phyloP scores from a whole-genome alignment of 305 asterid species.

The Solanum aculeatissimum region DNA sequence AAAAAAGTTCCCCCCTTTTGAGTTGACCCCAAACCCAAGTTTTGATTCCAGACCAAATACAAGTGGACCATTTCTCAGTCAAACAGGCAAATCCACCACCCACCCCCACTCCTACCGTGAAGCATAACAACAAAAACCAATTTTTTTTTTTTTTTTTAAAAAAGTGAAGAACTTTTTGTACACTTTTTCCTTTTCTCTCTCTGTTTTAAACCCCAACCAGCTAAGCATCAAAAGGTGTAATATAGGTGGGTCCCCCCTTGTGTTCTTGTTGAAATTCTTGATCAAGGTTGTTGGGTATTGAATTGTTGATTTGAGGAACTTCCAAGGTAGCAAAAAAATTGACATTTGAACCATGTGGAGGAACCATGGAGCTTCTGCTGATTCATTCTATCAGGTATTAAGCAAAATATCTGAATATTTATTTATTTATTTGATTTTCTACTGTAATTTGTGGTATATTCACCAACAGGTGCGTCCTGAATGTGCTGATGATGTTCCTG shows the following conservation, averaged over 20 bases:
- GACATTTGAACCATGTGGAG: slow-evolving; percentile 45
- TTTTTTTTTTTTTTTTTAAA: neutral
- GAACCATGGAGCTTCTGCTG: slow-evolving; percentile 70
- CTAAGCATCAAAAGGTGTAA: neutral
- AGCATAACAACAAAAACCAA: neutral
- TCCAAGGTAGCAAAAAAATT: neutral
- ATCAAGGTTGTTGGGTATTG: neutral
- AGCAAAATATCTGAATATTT: neutral
- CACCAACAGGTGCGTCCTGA: slow-evolving; percentile 42
- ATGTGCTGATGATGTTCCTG: slow-evolving; percentile 69
- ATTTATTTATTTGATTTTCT: neutral
- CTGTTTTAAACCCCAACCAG: neutral
- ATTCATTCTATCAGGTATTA: slow-evolving; percentile 41
- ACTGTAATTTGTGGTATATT: neutral
- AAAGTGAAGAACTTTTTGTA: neutral
- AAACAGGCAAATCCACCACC: neutral
- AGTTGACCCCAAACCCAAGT: neutral
- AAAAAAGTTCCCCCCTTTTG: neutral
- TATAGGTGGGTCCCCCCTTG: neutral
- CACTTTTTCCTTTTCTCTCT: neutral
- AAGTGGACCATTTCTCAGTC: neutral
- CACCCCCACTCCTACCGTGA: neutral
- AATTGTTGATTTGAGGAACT: neutral
- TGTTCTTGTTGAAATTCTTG: neutral
- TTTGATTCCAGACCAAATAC: neutral